Base-by-base conservation (phyloP, 352 stramenopile species). In the Pythium sp. region DNA sequence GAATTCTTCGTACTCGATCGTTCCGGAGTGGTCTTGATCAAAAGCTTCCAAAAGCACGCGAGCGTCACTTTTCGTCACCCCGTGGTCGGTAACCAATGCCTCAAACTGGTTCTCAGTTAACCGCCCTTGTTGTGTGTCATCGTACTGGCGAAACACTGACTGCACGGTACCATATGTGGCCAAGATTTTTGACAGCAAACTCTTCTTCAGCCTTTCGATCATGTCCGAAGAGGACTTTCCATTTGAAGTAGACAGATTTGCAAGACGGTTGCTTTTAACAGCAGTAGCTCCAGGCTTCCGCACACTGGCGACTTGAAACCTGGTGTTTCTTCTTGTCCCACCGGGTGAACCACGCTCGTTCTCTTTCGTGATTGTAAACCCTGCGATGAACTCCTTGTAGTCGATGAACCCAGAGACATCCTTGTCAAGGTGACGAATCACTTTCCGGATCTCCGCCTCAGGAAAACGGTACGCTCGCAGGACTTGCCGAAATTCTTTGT, bases 331-430 rank as follows among this genome's bases (percentile, higher is more conserved):
- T 24, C 41, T 66, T 14, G 51, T 59, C 11, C 36, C 64, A n/a
- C 64, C 60, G 14, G 58, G 56, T 24, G 65, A 62, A 0, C 30
- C 41, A 43, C 72, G 71, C 43, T 67, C 67, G 7, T 64, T 72
- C 20, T 82, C 76, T 32, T 75, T 77, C 0, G 69, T 58, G 5
- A 69, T 15, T 0, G 73, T 61, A 41, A 92, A 88, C 3, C 74
- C 76, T 18, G 80, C 62, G 47, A 89, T 80, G 62, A 92, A 92
- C 59, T 88, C 75, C 36, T 84, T 83, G 62, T 92, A 92, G 67
- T 92, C 84, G 55, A 92, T 92, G 26, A 80, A 92, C 0, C 84
- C 84, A 0, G 80, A 90, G 12, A 92, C 84, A 28, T 87, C 72
- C 11, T 67, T 70, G 66, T 92, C 84, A 30, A 92, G 58, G 54